These are phyloP conservation scores for Pseudogymnoascus sp. DNA, from an alignment of 2,329 filamentous ascomycete genomes.

Conservation along the genomic window DNA sequence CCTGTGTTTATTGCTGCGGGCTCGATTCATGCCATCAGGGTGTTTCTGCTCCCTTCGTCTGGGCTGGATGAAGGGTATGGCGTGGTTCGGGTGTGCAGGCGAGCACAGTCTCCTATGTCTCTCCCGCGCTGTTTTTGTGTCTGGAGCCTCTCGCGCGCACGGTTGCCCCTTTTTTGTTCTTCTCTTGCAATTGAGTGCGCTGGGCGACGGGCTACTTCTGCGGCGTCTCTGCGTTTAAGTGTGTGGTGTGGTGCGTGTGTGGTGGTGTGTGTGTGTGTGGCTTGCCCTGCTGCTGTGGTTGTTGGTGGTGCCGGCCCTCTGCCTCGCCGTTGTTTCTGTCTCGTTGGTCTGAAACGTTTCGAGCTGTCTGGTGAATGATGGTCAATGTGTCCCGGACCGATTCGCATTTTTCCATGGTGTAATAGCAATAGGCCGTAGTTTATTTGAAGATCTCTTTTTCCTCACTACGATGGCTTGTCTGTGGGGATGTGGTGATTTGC, in stretches of 20 bases:
- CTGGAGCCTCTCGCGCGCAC: neutral
- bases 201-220: constrained; percentile 2
- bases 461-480: neutral
- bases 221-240: constrained; percentile 2
- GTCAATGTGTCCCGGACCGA: constrained; percentile 6
- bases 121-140: constrained; percentile 6
- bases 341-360: constrained; percentile 10
- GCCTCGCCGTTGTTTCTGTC: constrained; percentile 10
- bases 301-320: constrained; percentile 5
- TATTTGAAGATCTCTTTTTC: constrained; percentile 28
- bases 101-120: neutral
- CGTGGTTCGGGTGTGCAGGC: neutral
- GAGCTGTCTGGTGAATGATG: constrained; percentile 3
- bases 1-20: neutral
- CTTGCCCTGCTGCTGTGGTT: constrained; percentile 1
- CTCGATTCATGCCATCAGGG: neutral
- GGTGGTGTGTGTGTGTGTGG: constrained; percentile 1
- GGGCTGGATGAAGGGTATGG: neutral
- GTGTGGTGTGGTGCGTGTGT: neutral
- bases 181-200: neutral
- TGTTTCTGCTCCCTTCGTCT: neutral
- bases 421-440: constrained; percentile 33
- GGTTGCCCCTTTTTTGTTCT: constrained; percentile 1
- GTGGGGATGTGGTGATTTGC: neutral
- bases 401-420: constrained; percentile 31